Evolutionary conservation across 805 yeast species (phyloP), one percentile per base, ranked within the genome.

Genomic region (Saccharomyces paradoxus): DNA sequence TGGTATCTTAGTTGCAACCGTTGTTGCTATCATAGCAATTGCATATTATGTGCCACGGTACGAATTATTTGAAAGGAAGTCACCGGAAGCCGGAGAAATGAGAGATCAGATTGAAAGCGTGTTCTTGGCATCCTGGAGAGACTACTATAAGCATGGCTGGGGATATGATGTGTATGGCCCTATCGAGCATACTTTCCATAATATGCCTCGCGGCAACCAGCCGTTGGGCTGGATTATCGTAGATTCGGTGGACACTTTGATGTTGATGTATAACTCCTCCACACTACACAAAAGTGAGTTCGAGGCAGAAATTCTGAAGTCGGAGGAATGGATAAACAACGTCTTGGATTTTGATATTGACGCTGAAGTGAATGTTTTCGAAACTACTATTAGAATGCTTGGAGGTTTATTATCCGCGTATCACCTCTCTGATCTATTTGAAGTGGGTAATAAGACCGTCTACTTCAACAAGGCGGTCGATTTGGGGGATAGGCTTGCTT

Each of bases 181-280:
- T 0, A 64, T 86, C n/a, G 67, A 78, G 7, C 79, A 82, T 51
- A 69, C 61, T 1, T 88, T 87, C 26, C 74, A 79, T 54, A 86
- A 89, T 65, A 86, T 89, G 89, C 90, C 92, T 4, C 81, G 83
- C 3, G 57, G 65, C n/a, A 60, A 56, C 5, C 61, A 61, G 50
- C 97, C 97, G 1, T 70, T 91, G 59, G 97, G 97, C 1, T 90
- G 97, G 96, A 87, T 90, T 66, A 84, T 90, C 63, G 94, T 91
- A 4, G 97, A 90, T 68, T 78, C 92, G 0, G 71, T 91, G 51
- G 97, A 91, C 64, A 87, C 97, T 0, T 70, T 91, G 75, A 77
- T 82, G 73, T 56, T 90, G 24, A 89, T 90, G 96, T 86, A 78
- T 53, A 78, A 82, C 48, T 53, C 57, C 26, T 61, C 69, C 2